Percentiles rank a stretch among this genome's conserved stretches.
Conservation (phyloP, 441 rosid genomes). For the Gossypium lobatum region DNA sequence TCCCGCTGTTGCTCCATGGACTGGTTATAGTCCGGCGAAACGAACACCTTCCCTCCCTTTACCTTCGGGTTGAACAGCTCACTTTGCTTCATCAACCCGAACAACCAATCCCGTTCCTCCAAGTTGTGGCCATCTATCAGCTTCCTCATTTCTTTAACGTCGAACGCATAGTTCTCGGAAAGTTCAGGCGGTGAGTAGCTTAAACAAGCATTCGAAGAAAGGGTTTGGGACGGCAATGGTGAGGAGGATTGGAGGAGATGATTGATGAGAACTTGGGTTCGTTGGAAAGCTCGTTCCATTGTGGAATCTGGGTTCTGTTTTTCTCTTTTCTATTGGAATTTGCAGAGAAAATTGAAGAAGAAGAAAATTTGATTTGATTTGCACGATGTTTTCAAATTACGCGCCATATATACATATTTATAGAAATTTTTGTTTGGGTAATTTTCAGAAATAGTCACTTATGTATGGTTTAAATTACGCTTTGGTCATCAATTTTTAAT, state of each 20-base stretch:
- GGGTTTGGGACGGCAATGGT: background rate
- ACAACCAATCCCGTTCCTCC: slow-evolving; percentile 73
- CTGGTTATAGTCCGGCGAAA: slow-evolving; percentile 68
- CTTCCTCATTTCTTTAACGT: slow-evolving; percentile 52
- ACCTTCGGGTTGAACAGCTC: slow-evolving; percentile 56
- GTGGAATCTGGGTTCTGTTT: background rate
- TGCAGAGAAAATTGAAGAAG: background rate
- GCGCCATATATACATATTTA: no score
- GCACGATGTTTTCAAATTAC: no score
- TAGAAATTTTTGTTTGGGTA: no score
- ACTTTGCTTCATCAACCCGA: slow-evolving; percentile 60
- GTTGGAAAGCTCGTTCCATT: slow-evolving; percentile 40
- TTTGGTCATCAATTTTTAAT: no score
- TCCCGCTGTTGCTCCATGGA: slow-evolving; percentile 89
- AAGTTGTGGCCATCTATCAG: slow-evolving; percentile 64
- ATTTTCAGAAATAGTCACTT: no score
- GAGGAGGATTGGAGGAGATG: slow-evolving; percentile 41
- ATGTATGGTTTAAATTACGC: no score
- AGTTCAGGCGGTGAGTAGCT: slow-evolving; percentile 67
- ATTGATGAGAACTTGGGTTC: slow-evolving; percentile 47
- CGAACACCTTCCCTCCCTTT: slow-evolving; percentile 58
- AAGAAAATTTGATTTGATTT: no score
- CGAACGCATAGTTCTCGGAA: slow-evolving; percentile 41
- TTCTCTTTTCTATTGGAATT: background rate
- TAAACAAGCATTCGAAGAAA: slow-evolving; percentile 37